Evolutionary conservation across 208 protist species (phyloP).

Genomic region (Leishmania braziliensis): DNA sequence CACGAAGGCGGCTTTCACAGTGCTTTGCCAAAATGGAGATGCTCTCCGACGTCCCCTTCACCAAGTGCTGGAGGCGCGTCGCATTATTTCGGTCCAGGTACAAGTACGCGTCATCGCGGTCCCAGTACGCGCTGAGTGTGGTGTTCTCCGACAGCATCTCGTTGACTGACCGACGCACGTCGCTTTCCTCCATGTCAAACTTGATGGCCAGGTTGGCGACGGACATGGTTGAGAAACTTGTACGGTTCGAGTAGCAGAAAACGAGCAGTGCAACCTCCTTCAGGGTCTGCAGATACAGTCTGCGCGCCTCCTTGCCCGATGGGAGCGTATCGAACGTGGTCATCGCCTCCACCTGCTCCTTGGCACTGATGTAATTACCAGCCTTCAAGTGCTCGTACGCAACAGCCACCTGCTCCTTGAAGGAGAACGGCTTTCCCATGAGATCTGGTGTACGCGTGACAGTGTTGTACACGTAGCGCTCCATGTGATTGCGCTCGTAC

Average conservation of each 20-base stretch:
- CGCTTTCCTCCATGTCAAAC: slow-evolving; percentile 69
- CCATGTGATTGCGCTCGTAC: slow-evolving; percentile 69
- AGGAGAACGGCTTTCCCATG: slow-evolving; percentile 60
- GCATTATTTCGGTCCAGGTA: slow-evolving; percentile 81
- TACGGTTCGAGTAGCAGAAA: slow-evolving; percentile 79
- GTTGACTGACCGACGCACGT: slow-evolving; percentile 70
- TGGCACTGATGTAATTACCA: slow-evolving; percentile 68
- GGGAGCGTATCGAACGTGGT: slow-evolving; percentile 60
- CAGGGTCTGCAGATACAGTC: slow-evolving; percentile 53
- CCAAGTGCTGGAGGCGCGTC: slow-evolving; percentile 83
- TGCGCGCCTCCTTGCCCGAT: slow-evolving; percentile 49
- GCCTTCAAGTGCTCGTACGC: slow-evolving; percentile 72
- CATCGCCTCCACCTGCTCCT: slow-evolving; percentile 69
- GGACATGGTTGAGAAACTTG: slow-evolving; percentile 80
- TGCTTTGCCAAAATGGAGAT: slow-evolving; percentile 68
- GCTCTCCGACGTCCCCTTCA: slow-evolving; percentile 67
- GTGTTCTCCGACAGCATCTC: slow-evolving; percentile 74
- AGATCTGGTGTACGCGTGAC: slow-evolving; percentile 54
- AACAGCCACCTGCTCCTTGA: slow-evolving; percentile 65
- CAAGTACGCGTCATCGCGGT: slow-evolving; percentile 81
- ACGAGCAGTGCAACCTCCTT: slow-evolving; percentile 79
- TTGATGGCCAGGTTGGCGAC: slow-evolving; percentile 75
- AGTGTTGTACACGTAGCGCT: slow-evolving; percentile 73
- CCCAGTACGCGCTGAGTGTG: slow-evolving; percentile 83
- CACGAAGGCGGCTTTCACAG: slow-evolving; percentile 60